These are phyloP conservation scores for Pseudozyma thailandica DNA, from an alignment of 1,284 basidiomycete species.

Conservation along the genomic window DNA sequence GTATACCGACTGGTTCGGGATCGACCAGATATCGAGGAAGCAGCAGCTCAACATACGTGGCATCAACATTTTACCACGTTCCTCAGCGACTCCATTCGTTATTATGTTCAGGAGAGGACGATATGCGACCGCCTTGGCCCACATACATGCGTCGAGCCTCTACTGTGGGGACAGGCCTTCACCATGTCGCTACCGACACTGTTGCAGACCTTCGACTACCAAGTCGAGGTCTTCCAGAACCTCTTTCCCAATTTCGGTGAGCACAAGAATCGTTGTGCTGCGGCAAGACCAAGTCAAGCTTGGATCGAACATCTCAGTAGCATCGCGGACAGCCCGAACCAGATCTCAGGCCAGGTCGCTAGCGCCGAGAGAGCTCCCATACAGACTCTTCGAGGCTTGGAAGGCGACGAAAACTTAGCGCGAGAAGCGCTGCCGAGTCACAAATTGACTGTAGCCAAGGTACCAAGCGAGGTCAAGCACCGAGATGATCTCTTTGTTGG, in stretches of 20 bases:
- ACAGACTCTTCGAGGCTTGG: too few relatives aligned
- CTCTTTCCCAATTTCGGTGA: slow-evolving; percentile 44
- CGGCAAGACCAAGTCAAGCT: slow-evolving; percentile 6
- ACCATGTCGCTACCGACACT: slow-evolving; percentile 21
- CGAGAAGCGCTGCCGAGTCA: slow-evolving; percentile 1
- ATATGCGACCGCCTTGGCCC: slow-evolving; percentile 34
- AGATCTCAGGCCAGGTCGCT: too few relatives aligned
- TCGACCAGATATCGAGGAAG: slow-evolving; percentile 7
- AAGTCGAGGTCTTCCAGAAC: slow-evolving; percentile 36
- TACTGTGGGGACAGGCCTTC: slow-evolving; percentile 25
- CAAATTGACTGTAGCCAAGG: neutral
- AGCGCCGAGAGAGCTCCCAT: too few relatives aligned
- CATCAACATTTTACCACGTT: slow-evolving; percentile 29
- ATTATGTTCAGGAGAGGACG: slow-evolving; percentile 23
- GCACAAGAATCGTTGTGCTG: slow-evolving; percentile 26
- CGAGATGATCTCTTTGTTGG: slow-evolving; percentile 18
- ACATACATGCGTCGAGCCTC: slow-evolving; percentile 23
- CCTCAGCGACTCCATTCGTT: slow-evolving; percentile 17
- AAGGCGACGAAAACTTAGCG: too few relatives aligned
- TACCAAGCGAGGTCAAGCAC: slow-evolving; percentile 20
- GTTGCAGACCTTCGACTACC: slow-evolving; percentile 17
- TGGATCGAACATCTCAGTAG: neutral
- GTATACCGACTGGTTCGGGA: slow-evolving; percentile 12
- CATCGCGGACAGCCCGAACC: neutral
- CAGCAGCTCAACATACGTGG: slow-evolving; percentile 12